Base-by-base conservation (phyloP, 176 grass and related monocot genomes). In the Hordeum marinum region DNA sequence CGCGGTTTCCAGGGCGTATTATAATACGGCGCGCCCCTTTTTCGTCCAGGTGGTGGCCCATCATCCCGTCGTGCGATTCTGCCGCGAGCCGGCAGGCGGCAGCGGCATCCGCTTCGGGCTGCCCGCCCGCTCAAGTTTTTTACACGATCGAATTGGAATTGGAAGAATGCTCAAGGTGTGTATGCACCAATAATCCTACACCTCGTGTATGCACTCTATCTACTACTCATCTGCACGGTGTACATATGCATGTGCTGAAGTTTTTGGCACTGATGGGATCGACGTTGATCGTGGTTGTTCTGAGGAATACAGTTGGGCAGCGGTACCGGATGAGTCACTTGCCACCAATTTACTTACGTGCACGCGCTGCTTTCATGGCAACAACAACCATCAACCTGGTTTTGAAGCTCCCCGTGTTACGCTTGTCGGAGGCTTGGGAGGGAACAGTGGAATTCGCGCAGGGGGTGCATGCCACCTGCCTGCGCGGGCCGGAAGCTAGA, bases 1-100 rank as follows among this genome's bases (percentile, higher is more conserved):
- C 89, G 89, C 89, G 80, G 89, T 90, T 87, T 87, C 20, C 24
- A 39, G 75, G 84, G 67, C 41, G 72, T 89, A 89, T 89, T 89
- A 50, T 89, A 90, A 87, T 83, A 29, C 48, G 80, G 41, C 54
- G 58, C 36, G 37, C 58, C 3, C 71, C 7, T 48, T 86, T 9
- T 86, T 67, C 69, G 67, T 84, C 66, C 50, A 59, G 41, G 68
- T 68, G 89, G 85, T 80, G 89, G 59, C 21, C 45, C 48, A 76
- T 84, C 45, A 75, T 29, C 21, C 73, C 80, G 70, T 84, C 84
- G 68, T 59, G 81, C 50, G 81, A 84, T 71, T 83, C 83, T 36
- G 81, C 76, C 21, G 66, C 75, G 46, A 25, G 89, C 76, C 80
- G 68, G 80, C 80, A 80, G 46, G 46, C 75, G 4, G 42, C 43